phyloP scores from a whole-genome alignment of 148 eudicot genomes.

The Persicaria maculosa region DNA sequence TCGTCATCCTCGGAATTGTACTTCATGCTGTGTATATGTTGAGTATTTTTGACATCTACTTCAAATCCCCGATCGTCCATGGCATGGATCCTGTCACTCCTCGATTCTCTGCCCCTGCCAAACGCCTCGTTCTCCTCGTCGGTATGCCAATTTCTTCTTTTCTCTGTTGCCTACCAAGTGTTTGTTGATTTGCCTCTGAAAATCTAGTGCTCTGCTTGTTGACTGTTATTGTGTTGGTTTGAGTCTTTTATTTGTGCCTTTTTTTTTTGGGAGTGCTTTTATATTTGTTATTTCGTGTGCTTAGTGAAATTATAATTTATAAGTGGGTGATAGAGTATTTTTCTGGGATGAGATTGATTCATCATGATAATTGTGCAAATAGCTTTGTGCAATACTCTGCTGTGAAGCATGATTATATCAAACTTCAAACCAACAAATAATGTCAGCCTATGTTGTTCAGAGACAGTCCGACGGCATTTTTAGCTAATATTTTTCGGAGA shows the following conservation, averaged over 20 bases:
- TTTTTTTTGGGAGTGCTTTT: too few relatives aligned
- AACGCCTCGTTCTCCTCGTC: constrained; percentile 78
- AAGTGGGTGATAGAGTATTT: neutral
- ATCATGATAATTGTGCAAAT: neutral
- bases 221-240: too few relatives aligned
- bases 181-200: constrained; percentile 24
- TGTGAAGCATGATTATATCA: too few relatives aligned
- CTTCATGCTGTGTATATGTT: constrained; percentile 93
- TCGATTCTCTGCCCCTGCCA: constrained; percentile 70
- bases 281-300: too few relatives aligned
- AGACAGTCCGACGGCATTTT: too few relatives aligned
- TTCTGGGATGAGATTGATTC: neutral
- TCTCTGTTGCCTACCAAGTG: constrained; percentile 6
- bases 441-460: too few relatives aligned
- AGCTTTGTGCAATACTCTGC: neutral
- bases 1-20: constrained; percentile 65
- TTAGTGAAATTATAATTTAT: too few relatives aligned
- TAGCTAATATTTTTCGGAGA: too few relatives aligned
- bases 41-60: constrained; percentile 94
- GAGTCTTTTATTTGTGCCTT: neutral
- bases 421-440: too few relatives aligned
- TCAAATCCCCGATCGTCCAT: constrained; percentile 93
- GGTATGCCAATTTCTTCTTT: constrained; percentile 27
- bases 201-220: neutral
- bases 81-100: constrained; percentile 97